These are phyloP conservation scores for Raphanus hybrid DNA, from an alignment of 441 rosid species.

Conservation along the genomic window DNA sequence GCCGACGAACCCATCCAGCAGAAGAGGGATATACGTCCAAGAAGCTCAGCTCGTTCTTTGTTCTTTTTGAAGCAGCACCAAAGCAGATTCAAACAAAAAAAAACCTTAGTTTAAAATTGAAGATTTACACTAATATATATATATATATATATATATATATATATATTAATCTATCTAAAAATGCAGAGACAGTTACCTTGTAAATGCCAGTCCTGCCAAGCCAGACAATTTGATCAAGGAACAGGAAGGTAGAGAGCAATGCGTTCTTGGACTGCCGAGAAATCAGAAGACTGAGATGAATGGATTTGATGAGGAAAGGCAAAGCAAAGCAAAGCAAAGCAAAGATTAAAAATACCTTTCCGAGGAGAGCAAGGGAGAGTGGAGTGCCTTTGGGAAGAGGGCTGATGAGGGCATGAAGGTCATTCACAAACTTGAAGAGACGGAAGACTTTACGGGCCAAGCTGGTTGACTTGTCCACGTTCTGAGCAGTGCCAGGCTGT, in stretches of 20 bases:
- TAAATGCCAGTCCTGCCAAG: slow-evolving; percentile 89
- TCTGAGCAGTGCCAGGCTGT: slow-evolving; percentile 90
- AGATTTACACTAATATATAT: neutral
- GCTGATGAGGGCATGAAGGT: slow-evolving; percentile 83
- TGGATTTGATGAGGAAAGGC: neutral
- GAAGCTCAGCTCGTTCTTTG: slow-evolving; percentile 83
- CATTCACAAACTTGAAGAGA: slow-evolving; percentile 95
- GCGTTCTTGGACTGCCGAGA: slow-evolving; percentile 89
- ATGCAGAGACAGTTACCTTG: slow-evolving; percentile 57
- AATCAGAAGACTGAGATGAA: neutral
- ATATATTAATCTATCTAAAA: neutral
- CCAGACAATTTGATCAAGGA: slow-evolving; percentile 95
- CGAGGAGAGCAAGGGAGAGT: slow-evolving; percentile 78
- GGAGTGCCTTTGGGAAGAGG: slow-evolving; percentile 95
- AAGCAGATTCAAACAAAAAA: neutral
- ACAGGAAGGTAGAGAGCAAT: slow-evolving; percentile 80
- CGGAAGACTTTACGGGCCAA: slow-evolving; percentile 97
- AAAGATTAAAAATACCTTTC: slow-evolving; percentile 60
- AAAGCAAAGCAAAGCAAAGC: neutral
- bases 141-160: too few species aligned
- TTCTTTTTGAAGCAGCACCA: slow-evolving; percentile 45
- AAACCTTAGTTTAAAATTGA: neutral
- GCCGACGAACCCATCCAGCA: slow-evolving; percentile 92
- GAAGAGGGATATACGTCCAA: slow-evolving; percentile 87
- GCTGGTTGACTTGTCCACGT: slow-evolving; percentile 91